These are phyloP conservation scores for Globisporangium abappressorium DNA, from an alignment of 352 stramenopile genomes.

Conservation along the genomic window DNA sequence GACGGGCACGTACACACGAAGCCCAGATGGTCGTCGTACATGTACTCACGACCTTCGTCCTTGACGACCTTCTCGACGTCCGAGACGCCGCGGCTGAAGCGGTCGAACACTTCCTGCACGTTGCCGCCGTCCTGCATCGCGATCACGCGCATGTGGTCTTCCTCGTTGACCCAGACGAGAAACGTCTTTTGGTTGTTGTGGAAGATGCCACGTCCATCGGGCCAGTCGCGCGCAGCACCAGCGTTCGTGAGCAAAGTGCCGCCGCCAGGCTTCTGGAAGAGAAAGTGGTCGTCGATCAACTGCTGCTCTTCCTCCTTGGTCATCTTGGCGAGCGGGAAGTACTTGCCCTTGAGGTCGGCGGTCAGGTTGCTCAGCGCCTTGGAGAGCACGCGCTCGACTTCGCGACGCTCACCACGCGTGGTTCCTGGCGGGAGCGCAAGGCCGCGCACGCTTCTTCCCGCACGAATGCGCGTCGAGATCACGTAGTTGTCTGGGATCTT, in stretches of 20 bases:
- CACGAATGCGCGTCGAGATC: slow-evolving; percentile 89
- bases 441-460: slow-evolving; percentile 88
- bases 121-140: slow-evolving; percentile 89
- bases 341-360: slow-evolving; percentile 84
- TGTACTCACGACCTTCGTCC: slow-evolving; percentile 76
- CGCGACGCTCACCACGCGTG: slow-evolving; percentile 72
- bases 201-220: slow-evolving; percentile 91
- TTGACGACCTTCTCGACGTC: slow-evolving; percentile 79
- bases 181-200: slow-evolving; percentile 91
- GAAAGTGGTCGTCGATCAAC: slow-evolving; percentile 89
- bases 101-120: slow-evolving; percentile 88
- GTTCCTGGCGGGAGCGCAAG: slow-evolving; percentile 87
- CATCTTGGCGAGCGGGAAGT: slow-evolving; percentile 88
- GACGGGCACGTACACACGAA: slow-evolving; percentile 87
- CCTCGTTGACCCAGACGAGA: slow-evolving; percentile 89
- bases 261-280: slow-evolving; percentile 93
- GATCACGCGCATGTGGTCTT: slow-evolving; percentile 90
- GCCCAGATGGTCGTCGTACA: slow-evolving; percentile 89
- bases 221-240: slow-evolving; percentile 91
- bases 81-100: slow-evolving; percentile 79
- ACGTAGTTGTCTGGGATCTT: slow-evolving; percentile 85
- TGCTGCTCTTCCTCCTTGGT: slow-evolving; percentile 90
- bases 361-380: slow-evolving; percentile 69
- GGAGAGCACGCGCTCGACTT: slow-evolving; percentile 84
- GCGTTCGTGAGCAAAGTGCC: slow-evolving; percentile 81